Evolutionary conservation across 1,284 basidiomycete species (phyloP).

Genomic region (Stygiomarasmius scandens): DNA sequence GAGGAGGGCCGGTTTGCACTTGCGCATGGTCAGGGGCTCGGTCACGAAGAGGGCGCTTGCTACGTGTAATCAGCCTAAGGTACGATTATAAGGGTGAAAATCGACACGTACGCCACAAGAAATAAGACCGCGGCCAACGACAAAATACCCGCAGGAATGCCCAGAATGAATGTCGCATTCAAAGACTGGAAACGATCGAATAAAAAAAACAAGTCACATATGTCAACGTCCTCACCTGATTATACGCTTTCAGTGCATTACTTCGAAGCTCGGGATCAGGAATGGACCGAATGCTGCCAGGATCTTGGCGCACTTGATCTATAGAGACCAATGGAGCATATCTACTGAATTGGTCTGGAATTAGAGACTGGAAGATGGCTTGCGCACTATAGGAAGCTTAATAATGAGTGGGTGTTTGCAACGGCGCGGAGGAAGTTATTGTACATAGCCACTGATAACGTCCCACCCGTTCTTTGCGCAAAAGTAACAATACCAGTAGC

Average conservation of each 20-base stretch:
- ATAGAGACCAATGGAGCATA: conserved; percentile 14
- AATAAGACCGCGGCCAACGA: neutral
- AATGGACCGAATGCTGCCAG: neutral
- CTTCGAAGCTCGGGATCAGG: neutral
- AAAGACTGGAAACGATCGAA: neutral
- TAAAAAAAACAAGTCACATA: neutral
- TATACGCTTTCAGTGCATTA: neutral
- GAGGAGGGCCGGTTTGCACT: neutral
- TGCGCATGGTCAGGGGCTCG: neutral
- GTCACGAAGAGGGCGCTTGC: neutral
- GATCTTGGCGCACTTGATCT: neutral
- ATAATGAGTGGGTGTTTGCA: neutral
- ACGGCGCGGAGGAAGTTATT: neutral
- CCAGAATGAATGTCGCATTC: neutral
- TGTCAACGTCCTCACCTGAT: neutral
- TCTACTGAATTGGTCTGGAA: conserved; percentile 6
- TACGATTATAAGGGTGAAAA: neutral
- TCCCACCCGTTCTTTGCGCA: conserved; percentile 20
- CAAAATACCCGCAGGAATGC: neutral
- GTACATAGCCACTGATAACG: conserved; percentile 13
- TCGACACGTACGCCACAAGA: neutral
- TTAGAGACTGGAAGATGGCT: conserved; percentile 16
- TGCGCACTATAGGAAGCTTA: conserved; percentile 10
- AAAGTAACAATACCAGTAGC: conserved; percentile 20
- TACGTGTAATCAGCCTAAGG: neutral